These are phyloP conservation scores for Aureobasidium sp. DNA, from an alignment of 2,329 filamentous ascomycete genomes.

Conservation along the genomic window DNA sequence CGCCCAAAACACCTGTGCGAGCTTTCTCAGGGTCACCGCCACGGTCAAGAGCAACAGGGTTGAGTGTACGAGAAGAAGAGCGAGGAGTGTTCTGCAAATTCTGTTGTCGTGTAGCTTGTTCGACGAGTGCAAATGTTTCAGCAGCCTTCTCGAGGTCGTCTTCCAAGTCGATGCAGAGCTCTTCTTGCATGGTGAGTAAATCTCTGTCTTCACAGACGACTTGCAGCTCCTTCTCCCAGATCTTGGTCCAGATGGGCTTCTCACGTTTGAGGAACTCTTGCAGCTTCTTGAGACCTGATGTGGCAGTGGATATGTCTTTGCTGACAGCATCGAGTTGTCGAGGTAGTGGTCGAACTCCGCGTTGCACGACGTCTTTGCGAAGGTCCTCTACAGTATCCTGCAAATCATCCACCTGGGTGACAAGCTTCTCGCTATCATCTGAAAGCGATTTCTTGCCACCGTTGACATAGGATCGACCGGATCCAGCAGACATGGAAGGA, in stretches of 20 bases:
- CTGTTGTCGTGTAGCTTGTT: conserved; percentile 97
- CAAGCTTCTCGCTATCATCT: conserved; percentile 80
- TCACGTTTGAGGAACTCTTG: conserved; percentile 86
- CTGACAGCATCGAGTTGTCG: conserved; percentile 82
- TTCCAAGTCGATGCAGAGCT: conserved; percentile 82
- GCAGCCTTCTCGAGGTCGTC: conserved; percentile 93
- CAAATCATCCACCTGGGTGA: conserved; percentile 90
- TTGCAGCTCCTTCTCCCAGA: conserved; percentile 97
- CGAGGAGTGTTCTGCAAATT: conserved; percentile 56
- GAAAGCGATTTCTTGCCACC: conserved; percentile 80
- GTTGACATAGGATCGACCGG: conserved; percentile 79
- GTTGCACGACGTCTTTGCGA: conserved; percentile 89
- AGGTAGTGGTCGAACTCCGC: conserved; percentile 84
- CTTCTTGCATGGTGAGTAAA: conserved; percentile 91
- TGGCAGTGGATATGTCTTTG: conserved; percentile 76
- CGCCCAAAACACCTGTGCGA: conserved; percentile 85
- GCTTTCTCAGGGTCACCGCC: conserved; percentile 67
- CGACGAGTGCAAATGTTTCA: conserved; percentile 88
- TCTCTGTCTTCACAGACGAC: conserved; percentile 93
- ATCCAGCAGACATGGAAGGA: conserved; percentile 66
- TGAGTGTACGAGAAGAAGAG: conserved; percentile 13
- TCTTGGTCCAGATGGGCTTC: conserved; percentile 97
- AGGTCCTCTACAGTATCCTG: conserved; percentile 95
- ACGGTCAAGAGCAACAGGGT: conserved; percentile 29
- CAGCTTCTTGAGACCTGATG: conserved; percentile 85